Percentiles rank a stretch among this genome's conserved stretches.
phyloP scores from a whole-genome alignment of 768 basidiomycete species.

The Trichaptum fuscoviolaceum region DNA sequence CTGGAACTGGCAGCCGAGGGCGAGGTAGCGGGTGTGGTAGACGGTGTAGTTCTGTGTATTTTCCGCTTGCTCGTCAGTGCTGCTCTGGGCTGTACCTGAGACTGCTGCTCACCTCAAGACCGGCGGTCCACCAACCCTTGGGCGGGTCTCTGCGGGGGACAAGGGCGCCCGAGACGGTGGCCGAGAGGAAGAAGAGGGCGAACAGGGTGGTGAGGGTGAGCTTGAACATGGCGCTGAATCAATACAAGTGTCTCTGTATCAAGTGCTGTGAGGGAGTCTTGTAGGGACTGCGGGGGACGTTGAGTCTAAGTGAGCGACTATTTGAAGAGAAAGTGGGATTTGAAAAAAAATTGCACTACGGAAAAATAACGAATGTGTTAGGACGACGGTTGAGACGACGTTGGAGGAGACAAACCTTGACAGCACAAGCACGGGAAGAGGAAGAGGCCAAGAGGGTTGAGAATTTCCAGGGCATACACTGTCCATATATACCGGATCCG shows the following conservation, averaged over 20 bases:
- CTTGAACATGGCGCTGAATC: slow-evolving; percentile 22
- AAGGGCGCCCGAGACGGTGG: slow-evolving; percentile 28
- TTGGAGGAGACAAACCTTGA: slow-evolving; percentile 1
- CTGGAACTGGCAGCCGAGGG: slow-evolving; percentile 40
- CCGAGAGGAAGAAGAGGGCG: background rate
- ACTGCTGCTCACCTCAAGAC: slow-evolving; percentile 37
- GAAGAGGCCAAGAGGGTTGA: background rate
- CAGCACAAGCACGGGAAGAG: slow-evolving; percentile 4
- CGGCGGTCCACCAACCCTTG: slow-evolving; percentile 35
- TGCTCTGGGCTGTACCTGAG: background rate
- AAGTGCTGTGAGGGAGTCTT: background rate
- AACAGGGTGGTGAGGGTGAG: slow-evolving; percentile 8
- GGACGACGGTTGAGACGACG: background rate
- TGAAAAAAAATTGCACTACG: background rate
- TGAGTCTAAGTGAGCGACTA: slow-evolving; percentile 3
- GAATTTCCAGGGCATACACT: background rate
- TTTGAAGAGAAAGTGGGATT: slow-evolving; percentile 4
- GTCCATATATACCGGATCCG: slow-evolving; percentile 1
- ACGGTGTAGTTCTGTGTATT: slow-evolving; percentile 38
- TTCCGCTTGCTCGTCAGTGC: slow-evolving; percentile 6
- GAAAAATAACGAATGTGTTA: slow-evolving; percentile 1
- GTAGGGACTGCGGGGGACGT: background rate
- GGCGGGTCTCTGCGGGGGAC: slow-evolving; percentile 35
- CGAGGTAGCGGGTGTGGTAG: slow-evolving; percentile 62
- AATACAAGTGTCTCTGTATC: background rate